Base-by-base conservation (phyloP, 805 yeast species). In the Grigorovia jiainica region DNA sequence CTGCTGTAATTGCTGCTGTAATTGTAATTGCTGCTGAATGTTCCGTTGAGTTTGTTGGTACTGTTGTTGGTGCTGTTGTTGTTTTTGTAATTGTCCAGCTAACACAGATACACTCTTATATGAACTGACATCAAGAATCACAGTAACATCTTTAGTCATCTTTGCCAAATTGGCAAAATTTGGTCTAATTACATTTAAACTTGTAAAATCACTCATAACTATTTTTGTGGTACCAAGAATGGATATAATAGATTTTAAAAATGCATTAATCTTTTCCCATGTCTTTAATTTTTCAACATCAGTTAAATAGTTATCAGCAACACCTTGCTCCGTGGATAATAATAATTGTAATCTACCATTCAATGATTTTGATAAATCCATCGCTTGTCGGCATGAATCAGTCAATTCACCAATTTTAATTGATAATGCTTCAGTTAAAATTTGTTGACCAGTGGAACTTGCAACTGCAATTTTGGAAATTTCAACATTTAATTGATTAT, bases 91-190 rank as follows among this genome's bases (percentile, higher is more conserved):
- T 35, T 50, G 54, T 9, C 43, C 29, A 5, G 51, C 50, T 9
- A 42, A 39, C 1, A 48, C 41, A 13, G 61, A 57, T 11, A 57
- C 61, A 21, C 52, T 54, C 42, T 68, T 64, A 55, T 71, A 75
- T 15, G 80, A 68, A 45, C 82, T 76, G 33, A 73, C 69, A 57
- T 89, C 96, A 34, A 89, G 64, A 51, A 85, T 70, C n/a, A 86
- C 79, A 0, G 97, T 87, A 13, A 90, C 82, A 55, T 90, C 97
- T 54, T 90, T 90, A 4, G 96, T 86, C 3, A 89, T 83, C 49
- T 86, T 78, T 0, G 97, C 89, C 44, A 90, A 67, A 30, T 78
- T 75, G 0, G 95, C 85, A 63, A 90, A 73, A 5, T 84, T 76
- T 7, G 89, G 79, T 44, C 95, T 68, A 5, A 82, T 81, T 43